Evolutionary conservation across 306 rosid species (phyloP), one percentile per base, ranked within the genome.

Genomic region (Ochetophila trinervis): DNA sequence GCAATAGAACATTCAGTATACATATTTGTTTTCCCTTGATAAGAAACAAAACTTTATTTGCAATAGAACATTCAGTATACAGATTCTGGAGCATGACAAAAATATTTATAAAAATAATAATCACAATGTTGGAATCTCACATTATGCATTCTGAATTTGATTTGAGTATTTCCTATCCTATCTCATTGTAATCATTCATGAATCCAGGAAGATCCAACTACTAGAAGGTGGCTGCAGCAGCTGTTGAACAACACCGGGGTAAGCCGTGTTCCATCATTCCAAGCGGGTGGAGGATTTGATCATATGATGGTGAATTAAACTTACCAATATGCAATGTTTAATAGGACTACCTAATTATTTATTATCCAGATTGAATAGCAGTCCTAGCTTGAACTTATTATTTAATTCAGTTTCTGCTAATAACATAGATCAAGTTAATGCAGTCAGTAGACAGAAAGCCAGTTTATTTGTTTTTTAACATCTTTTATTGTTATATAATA

Each of bases 191-290:
- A 10, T 51, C n/a, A 18, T 48, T 17, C 36, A 27, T 72, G 44
- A 1, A 17, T 48, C 8, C 69, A 89, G 96, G 93, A 92, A 53
- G 95, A 92, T 76, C 87, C 83, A 76, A 83, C 86, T 10, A 84
- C 90, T 9, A 83, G 83, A 77, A 82, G 78, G 72, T 84, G 88
- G 95, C 82, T 89, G 67, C 84, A 87, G 17, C 85, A 82, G 62
- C 67, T 92, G 89, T 88, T 83, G 57, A 81, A 63, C 67, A 92
- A 84, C 58, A 86, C 87, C 9, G 90, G 87, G 18, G 80, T 55
- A 44, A 75, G 62, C 69, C 75, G 83, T 69, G 67, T 80, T 63
- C 82, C 84, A 7, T 51, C 80, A 7, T 81, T 71, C 7, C 91
- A 65, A 62, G 85, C 73, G n/a, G 86, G 84, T 5, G 91, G 75